These are phyloP conservation scores for Ganoderma leucocontextum DNA, from an alignment of 1,284 basidiomycete genomes.

Conservation along the genomic window DNA sequence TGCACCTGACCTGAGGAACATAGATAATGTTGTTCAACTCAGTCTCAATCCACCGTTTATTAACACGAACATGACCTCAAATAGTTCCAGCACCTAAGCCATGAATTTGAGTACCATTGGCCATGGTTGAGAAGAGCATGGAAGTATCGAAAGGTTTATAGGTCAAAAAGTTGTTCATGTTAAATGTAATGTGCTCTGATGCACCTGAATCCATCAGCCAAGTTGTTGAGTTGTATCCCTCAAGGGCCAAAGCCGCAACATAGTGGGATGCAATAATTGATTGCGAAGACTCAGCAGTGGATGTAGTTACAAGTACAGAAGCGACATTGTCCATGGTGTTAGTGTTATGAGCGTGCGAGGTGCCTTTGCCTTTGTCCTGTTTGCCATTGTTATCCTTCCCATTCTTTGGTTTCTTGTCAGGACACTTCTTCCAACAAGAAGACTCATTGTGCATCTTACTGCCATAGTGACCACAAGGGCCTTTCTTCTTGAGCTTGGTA, in stretches of 20 bases:
- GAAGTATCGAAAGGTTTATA: background rate
- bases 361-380: background rate
- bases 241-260: background rate
- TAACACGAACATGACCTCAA: background rate
- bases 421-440: too few relatives aligned
- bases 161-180: background rate
- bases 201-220: slow-evolving; percentile 3
- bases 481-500: too few relatives aligned
- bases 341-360: background rate
- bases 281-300: background rate
- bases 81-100: background rate
- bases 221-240: background rate
- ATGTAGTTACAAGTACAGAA: background rate
- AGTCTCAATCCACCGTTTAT: background rate
- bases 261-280: background rate
- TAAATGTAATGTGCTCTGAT: background rate
- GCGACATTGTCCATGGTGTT: background rate
- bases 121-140: background rate
- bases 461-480: too few relatives aligned
- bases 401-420: too few relatives aligned
- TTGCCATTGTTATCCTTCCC: background rate
- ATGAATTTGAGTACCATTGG: too few relatives aligned
- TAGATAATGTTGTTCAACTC: background rate
- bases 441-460: too few relatives aligned
- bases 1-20: background rate